A percentile compares a stretch with the other conserved stretches of the same genome.
Conservation (phyloP, 306 rosid species). For the Calophaca sinica region DNA sequence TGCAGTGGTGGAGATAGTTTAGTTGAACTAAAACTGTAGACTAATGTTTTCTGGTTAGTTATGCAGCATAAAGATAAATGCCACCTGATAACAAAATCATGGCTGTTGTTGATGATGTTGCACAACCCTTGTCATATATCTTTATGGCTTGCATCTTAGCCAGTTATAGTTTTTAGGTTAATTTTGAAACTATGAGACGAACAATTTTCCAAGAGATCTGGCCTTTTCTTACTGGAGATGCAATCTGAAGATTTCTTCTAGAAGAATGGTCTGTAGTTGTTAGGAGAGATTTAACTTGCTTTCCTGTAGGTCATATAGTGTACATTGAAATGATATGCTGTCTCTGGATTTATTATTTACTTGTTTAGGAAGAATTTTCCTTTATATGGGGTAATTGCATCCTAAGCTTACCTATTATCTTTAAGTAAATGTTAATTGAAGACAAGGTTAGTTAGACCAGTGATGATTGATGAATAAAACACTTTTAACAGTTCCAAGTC, state of each 20-base stretch:
- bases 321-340: neutral
- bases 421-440: neutral
- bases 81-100: neutral
- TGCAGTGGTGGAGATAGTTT: neutral
- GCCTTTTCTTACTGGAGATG: constrained; percentile 2
- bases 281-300: neutral
- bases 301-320: neutral
- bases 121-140: neutral
- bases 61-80: constrained; percentile 12
- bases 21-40: constrained; percentile 10
- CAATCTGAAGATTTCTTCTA: constrained; percentile 9
- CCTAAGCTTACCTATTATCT: neutral
- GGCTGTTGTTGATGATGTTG: constrained; percentile 10
- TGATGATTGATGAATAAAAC: neutral
- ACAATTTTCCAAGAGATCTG: neutral
- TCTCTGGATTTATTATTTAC: neutral
- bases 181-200: neutral
- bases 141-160: neutral
- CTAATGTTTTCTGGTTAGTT: neutral
- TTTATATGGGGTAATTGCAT: neutral
- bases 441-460: neutral
- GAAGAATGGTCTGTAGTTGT: neutral
- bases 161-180: neutral
- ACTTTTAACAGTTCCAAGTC: too few relatives aligned
- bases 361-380: neutral